A percentile compares a stretch with the other conserved stretches of the same genome.
Evolutionary conservation across 495 filamentous ascomycete species (phyloP).

Genomic region (Penicillium cinerascens): DNA sequence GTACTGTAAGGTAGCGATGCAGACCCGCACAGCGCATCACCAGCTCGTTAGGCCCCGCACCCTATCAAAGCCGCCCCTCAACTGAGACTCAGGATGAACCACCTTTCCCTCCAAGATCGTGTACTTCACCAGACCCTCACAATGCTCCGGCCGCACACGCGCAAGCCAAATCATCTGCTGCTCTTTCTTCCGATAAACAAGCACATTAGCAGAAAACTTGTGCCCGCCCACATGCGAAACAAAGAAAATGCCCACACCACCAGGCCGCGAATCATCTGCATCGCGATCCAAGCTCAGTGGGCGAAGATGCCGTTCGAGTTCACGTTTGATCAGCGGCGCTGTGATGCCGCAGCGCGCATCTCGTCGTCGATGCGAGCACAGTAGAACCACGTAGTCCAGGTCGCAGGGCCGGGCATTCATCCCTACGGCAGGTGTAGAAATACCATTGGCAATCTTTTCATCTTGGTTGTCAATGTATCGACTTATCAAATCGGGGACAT

Average conservation of each 20-base stretch:
- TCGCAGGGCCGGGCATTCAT: conserved; percentile 60
- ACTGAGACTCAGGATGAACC: conserved; percentile 77
- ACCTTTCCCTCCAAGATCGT: conserved; percentile 91
- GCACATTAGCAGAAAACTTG: conserved; percentile 87
- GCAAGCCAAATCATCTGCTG: conserved; percentile 93
- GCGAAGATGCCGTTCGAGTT: conserved; percentile 85
- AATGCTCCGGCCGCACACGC: conserved; percentile 81
- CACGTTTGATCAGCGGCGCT: conserved; percentile 78
- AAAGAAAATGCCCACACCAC: conserved; percentile 90
- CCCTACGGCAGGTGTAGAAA: conserved; percentile 22
- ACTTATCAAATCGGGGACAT: conserved; percentile 65
- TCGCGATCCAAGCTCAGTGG: conserved; percentile 84
- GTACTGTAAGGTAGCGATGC: too few species aligned
- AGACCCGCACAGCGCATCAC: too few species aligned
- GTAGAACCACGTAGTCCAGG: conserved; percentile 81
- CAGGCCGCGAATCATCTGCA: conserved; percentile 74
- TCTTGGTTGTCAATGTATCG: conserved; percentile 65
- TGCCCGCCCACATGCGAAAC: conserved; percentile 94
- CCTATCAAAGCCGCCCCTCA: conserved; percentile 88
- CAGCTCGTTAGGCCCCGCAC: conserved; percentile 76
- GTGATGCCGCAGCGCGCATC: conserved; percentile 93
- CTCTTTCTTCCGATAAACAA: conserved; percentile 74
- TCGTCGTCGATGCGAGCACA: conserved; percentile 87
- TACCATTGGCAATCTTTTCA: conserved; percentile 54
- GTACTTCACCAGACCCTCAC: conserved; percentile 85